A percentile compares a stretch with the other conserved stretches of the same genome.
These are phyloP conservation scores for Xylaria sp. DNA, from an alignment of 2,329 filamentous ascomycete genomes.

Conservation along the genomic window DNA sequence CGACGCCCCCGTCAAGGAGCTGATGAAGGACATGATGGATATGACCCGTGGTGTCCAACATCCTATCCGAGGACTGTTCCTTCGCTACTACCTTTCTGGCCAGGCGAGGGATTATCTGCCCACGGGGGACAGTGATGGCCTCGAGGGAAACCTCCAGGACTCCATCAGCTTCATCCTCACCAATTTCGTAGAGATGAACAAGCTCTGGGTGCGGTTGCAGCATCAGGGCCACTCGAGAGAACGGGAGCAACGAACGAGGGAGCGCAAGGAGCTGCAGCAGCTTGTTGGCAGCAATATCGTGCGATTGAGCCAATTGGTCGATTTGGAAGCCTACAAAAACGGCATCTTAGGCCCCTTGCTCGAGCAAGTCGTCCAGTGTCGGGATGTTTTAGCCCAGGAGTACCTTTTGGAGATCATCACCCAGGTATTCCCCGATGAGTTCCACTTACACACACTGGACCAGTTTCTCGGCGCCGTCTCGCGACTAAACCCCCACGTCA, in stretches of 20 bases:
- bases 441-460: conserved; percentile 94
- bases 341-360: conserved; percentile 86
- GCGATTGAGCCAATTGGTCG: conserved; percentile 90
- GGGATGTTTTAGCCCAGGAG: conserved; percentile 95
- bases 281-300: conserved; percentile 97
- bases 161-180: conserved; percentile 98
- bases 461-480: conserved; percentile 93
- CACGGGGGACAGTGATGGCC: conserved; percentile 80
- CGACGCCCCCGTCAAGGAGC: conserved; percentile 97
- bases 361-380: conserved; percentile 97
- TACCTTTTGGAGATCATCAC: conserved; percentile 98
- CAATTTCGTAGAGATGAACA: conserved; percentile 99
- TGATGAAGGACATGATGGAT: conserved; percentile 99
- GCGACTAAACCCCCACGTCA: conserved; percentile 91
- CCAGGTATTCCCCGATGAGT: conserved; percentile 98
- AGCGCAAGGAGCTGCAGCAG: conserved; percentile 92
- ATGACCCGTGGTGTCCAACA: conserved; percentile 99
- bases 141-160: conserved; percentile 94
- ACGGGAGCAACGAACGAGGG: conserved; percentile 88
- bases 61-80: conserved; percentile 90
- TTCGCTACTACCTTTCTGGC: conserved; percentile 94
- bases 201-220: conserved; percentile 96
- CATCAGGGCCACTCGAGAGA: conserved; percentile 97
- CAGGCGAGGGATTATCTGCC: conserved; percentile 92
- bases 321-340: conserved; percentile 91